phyloP scores from a whole-genome alignment of 2,329 filamentous ascomycete species.

The Hansfordia pulvinata region DNA sequence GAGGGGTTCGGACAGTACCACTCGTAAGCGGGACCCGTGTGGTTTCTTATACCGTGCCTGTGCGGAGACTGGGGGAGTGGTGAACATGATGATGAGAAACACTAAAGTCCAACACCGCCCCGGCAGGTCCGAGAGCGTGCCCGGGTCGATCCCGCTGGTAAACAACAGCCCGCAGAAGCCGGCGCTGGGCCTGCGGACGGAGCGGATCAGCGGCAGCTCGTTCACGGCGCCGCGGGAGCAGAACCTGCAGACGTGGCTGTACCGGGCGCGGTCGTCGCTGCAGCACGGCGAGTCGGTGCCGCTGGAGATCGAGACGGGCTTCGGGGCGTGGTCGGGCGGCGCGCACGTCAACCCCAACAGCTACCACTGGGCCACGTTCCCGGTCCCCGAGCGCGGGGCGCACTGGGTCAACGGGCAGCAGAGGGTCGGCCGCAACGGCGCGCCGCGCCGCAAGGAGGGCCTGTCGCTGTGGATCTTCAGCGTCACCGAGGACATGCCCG shows the following conservation, averaged over 20 bases:
- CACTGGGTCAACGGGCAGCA: slow-evolving; percentile 47
- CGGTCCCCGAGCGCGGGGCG: slow-evolving; percentile 50
- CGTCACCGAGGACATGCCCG: slow-evolving; percentile 63
- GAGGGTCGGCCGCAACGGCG: slow-evolving; percentile 65
- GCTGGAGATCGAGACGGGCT: slow-evolving; percentile 18
- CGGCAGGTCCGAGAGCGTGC: slow-evolving; percentile 58
- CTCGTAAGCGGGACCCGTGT: slow-evolving; percentile 3
- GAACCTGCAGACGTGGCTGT: slow-evolving; percentile 62
- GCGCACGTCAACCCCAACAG: slow-evolving; percentile 66
- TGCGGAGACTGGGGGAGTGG: too few species aligned
- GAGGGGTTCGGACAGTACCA: slow-evolving; percentile 8
- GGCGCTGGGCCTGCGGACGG: slow-evolving; percentile 66
- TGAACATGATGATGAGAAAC: background rate
- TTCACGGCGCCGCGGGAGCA: slow-evolving; percentile 58
- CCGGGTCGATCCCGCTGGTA: slow-evolving; percentile 59
- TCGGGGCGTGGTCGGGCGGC: slow-evolving; percentile 9
- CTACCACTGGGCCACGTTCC: slow-evolving; percentile 66
- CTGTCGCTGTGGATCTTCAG: slow-evolving; percentile 72
- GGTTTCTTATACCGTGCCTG: background rate
- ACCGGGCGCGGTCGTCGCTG: slow-evolving; percentile 53
- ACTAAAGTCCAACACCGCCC: background rate
- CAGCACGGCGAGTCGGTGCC: slow-evolving; percentile 42
- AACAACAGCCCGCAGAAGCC: slow-evolving; percentile 76
- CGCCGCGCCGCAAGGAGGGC: slow-evolving; percentile 66
- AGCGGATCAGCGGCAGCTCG: slow-evolving; percentile 61